Percentiles rank a stretch among this genome's conserved stretches.
These are phyloP conservation scores for Tremellales sp. DNA, from an alignment of 1,284 basidiomycete genomes.

Conservation along the genomic window DNA sequence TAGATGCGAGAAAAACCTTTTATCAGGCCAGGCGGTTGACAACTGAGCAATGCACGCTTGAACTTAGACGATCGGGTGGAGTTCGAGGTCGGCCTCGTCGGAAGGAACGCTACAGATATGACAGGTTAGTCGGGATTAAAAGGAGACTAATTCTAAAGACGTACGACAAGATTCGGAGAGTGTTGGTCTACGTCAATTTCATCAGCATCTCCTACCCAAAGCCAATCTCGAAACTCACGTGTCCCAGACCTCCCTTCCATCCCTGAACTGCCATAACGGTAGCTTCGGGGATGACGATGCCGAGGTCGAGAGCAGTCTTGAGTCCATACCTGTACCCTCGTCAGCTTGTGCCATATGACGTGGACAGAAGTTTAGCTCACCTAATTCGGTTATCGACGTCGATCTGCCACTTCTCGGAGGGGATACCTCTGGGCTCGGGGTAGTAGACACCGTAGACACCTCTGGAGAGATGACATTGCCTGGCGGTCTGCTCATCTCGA, in stretches of 20 bases:
- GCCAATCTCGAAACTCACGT: conserved; percentile 49
- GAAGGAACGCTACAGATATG: conserved; percentile 65
- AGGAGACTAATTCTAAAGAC: neutral
- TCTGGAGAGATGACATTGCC: conserved; percentile 94
- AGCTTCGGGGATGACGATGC: conserved; percentile 83
- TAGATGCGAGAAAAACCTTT: no score
- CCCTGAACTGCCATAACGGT: conserved; percentile 95
- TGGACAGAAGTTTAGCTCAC: conserved; percentile 11
- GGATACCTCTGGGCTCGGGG: conserved; percentile 82
- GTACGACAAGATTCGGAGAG: conserved; percentile 47
- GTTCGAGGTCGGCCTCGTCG: conserved; percentile 72
- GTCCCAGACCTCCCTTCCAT: conserved; percentile 96
- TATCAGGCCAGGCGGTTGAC: no score
- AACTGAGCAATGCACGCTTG: conserved; percentile 14
- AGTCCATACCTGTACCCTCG: conserved; percentile 85
- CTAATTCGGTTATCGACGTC: conserved; percentile 64
- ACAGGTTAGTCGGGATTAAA: conserved; percentile 1
- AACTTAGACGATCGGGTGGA: conserved; percentile 57
- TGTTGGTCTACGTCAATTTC: conserved; percentile 42
- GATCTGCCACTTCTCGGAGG: conserved; percentile 89
- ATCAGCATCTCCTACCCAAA: conserved; percentile 14
- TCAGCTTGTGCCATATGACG: neutral
- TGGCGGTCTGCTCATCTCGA: conserved; percentile 89
- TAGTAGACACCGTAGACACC: conserved; percentile 97
- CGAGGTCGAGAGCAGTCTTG: conserved; percentile 77